Conservation (phyloP, 192 early-diverging fungal species). For the Podila minutissima region DNA sequence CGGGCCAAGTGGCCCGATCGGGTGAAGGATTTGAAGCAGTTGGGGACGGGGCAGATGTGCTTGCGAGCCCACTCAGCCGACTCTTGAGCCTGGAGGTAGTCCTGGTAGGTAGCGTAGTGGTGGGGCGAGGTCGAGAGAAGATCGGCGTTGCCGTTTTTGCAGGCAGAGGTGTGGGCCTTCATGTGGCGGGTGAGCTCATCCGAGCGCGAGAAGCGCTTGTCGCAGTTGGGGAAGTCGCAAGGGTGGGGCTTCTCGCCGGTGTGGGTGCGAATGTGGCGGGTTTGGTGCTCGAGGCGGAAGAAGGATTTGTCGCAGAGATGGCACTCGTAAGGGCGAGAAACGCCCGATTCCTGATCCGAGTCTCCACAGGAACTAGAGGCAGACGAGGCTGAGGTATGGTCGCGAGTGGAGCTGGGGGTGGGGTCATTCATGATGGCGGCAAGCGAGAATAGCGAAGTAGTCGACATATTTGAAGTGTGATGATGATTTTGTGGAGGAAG, state of each 20-base stretch:
- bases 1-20: slow-evolving; percentile 58
- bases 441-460: slow-evolving; percentile 39
- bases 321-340: slow-evolving; percentile 76
- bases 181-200: slow-evolving; percentile 84
- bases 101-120: slow-evolving; percentile 47
- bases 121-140: slow-evolving; percentile 45
- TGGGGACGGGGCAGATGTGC: slow-evolving; percentile 53
- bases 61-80: slow-evolving; percentile 52
- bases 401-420: slow-evolving; percentile 3
- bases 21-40: slow-evolving; percentile 60
- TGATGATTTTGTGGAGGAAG: slow-evolving; percentile 3
- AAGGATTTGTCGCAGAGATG: slow-evolving; percentile 79
- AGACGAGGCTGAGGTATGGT: slow-evolving; percentile 12
- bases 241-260: slow-evolving; percentile 87
- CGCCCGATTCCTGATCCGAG: slow-evolving; percentile 29
- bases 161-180: slow-evolving; percentile 65
- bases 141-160: slow-evolving; percentile 57
- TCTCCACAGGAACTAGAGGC: slow-evolving; percentile 19
- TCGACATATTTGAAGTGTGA: slow-evolving; percentile 16
- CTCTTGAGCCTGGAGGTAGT: slow-evolving; percentile 43
- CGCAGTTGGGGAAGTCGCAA: slow-evolving; percentile 81
- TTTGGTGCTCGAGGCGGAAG: slow-evolving; percentile 82
- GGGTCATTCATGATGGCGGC: slow-evolving; percentile 47
- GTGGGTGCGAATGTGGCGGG: slow-evolving; percentile 84
- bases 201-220: slow-evolving; percentile 80